Percentiles rank a stretch among this genome's conserved stretches.
phyloP scores from a whole-genome alignment of 1,139 yeast genomes.

The Suhomyces wounanorum region DNA sequence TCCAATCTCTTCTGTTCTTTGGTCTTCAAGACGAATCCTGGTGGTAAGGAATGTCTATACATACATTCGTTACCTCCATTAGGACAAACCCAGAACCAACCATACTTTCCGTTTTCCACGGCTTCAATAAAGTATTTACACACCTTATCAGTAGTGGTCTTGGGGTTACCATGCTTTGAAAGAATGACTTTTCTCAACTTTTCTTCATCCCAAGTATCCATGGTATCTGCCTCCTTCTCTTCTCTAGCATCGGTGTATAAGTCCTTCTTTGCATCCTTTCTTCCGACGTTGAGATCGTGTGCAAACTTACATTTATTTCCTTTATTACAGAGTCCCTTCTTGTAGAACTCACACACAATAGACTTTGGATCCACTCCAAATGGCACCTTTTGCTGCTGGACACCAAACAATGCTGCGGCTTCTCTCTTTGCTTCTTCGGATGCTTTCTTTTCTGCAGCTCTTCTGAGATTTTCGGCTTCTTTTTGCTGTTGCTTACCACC shows the following conservation, averaged over 20 bases:
- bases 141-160: constrained; percentile 91
- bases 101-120: constrained; percentile 95
- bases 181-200: constrained; percentile 82
- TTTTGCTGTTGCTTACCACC: constrained; percentile 68
- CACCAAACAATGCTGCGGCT: constrained; percentile 75
- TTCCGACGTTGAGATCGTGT: constrained; percentile 83
- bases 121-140: constrained; percentile 96
- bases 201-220: constrained; percentile 98
- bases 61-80: constrained; percentile 91
- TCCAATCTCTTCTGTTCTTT: constrained; percentile 93
- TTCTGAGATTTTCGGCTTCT: constrained; percentile 73
- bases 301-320: constrained; percentile 93
- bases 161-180: constrained; percentile 93
- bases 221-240: constrained; percentile 75
- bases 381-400: constrained; percentile 83
- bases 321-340: constrained; percentile 85
- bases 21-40: constrained; percentile 94
- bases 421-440: constrained; percentile 88
- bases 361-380: constrained; percentile 98
- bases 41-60: constrained; percentile 95
- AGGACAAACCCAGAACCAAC: constrained; percentile 99
- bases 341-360: constrained; percentile 87
- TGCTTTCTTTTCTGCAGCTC: constrained; percentile 86
- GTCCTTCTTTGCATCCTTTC: constrained; percentile 89
- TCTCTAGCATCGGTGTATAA: constrained; percentile 86